Evolutionary conservation across 495 filamentous ascomycete species (phyloP), one percentile per base, ranked within the genome.

Genomic region (Xylaria venustula): DNA sequence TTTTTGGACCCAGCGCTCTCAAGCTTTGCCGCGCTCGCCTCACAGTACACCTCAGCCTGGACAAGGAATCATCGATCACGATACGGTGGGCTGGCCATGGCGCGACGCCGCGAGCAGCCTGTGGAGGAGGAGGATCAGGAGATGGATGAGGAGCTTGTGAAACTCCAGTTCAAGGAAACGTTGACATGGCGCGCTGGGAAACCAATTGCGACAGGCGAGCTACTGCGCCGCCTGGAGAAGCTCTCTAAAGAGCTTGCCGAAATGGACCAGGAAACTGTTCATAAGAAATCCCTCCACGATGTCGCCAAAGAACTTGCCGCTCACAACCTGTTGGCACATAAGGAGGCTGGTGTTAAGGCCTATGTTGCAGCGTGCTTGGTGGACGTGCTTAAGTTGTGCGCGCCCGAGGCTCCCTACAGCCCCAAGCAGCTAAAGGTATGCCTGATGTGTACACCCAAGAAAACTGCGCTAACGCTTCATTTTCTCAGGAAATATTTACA

Each of bases 331-430:
- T 75, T 98, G 28, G 82, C 77, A 46, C 95, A 99, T 73, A 96
- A 95, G 76, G 95, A 99, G 71, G 88, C 85, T 58, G 94, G 94
- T 12, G 93, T 99, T 23, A 86, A 88, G 62, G 94, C 95, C 17
- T 96, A 88, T 80, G 85, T 89, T 41, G 87, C 91, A 12, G 90
- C 90, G 70, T 97, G 92, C 71, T 79, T 98, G 65, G 92, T 96
- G 42, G 95, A 99, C 71, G 90, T 99, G 56, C 84, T 99, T 73
- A 85, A 90, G 66, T 80, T 99, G 26, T 96, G 92, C 78, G 94
- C 94, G 30, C 94, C 94, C 4, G 87, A 98, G 83, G 94, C 94
- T 73, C 94, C 94, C 11, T 98, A 95, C 75, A 96, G 91, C 9
- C 85, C 81, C 28, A 83, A 87, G 51, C 93, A 98, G 75, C 79